Evolutionary conservation across 257 asterid species (phyloP).

Genomic region (Solanum sejunctum): DNA sequence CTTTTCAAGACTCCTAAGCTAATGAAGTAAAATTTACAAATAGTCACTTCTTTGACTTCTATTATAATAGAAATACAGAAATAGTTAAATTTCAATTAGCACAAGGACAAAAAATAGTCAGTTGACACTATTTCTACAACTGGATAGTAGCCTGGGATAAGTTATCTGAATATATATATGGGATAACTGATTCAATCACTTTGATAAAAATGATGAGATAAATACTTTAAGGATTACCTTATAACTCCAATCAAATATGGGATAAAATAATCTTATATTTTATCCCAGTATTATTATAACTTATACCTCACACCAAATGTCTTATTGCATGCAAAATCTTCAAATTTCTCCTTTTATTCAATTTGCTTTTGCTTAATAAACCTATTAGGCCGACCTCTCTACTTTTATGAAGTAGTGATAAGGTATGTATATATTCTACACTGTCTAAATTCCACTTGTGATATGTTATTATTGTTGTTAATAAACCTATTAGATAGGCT

Average conservation of each 20-base stretch:
- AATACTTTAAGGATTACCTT: too few relatives aligned
- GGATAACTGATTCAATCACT: too few relatives aligned
- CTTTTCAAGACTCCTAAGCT: neutral
- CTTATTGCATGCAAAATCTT: neutral
- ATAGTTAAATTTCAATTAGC: neutral
- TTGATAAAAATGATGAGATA: too few relatives aligned
- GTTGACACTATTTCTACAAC: neutral
- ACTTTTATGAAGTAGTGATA: too few relatives aligned
- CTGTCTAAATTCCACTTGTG: too few relatives aligned
- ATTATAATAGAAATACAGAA: neutral
- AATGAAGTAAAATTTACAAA: neutral
- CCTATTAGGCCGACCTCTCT: neutral
- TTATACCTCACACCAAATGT: too few relatives aligned
- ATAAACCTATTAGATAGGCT: neutral
- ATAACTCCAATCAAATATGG: too few relatives aligned
- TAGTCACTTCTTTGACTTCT: neutral
- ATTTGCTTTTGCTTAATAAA: neutral
- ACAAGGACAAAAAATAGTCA: neutral
- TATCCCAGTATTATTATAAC: too few relatives aligned
- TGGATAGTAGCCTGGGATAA: too few relatives aligned
- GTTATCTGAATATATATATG: too few relatives aligned
- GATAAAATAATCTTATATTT: too few relatives aligned
- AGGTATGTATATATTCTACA: too few relatives aligned
- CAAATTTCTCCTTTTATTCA: neutral
- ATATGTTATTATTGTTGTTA: neutral